Percentiles rank a stretch among this genome's conserved stretches.
Evolutionary conservation across 208 protist species (phyloP).

Genomic region (Leishmania major): DNA sequence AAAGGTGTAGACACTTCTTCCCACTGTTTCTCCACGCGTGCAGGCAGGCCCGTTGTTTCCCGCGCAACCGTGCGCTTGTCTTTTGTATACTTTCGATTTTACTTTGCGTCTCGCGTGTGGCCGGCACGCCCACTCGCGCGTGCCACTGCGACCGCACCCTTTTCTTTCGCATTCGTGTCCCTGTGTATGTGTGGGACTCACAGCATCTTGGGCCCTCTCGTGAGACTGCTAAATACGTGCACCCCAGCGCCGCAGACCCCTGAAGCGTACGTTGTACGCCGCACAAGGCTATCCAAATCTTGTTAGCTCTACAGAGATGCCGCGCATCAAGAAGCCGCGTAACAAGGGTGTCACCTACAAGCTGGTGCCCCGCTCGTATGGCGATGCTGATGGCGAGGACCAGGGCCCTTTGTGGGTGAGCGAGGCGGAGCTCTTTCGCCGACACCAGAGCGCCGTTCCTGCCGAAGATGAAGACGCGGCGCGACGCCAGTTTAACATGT

Average conservation of each 20-base stretch:
- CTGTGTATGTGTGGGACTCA: neutral
- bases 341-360: constrained; percentile 66
- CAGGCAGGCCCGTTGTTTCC: neutral
- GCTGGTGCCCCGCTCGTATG: constrained; percentile 70
- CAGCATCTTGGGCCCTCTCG: neutral
- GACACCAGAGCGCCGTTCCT: constrained; percentile 29
- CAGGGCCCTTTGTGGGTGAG: constrained; percentile 50
- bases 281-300: neutral
- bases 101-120: neutral
- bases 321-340: constrained; percentile 41
- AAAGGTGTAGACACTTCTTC: neutral
- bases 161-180: neutral
- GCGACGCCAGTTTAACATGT: constrained; percentile 28
- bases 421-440: constrained; percentile 61
- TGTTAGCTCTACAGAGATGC: constrained; percentile 15
- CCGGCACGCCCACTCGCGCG: neutral
- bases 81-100: neutral
- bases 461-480: constrained; percentile 20
- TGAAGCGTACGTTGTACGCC: neutral
- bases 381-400: constrained; percentile 44
- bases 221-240: neutral
- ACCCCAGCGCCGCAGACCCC: neutral
- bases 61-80: neutral
- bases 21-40: neutral
- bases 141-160: neutral